Evolutionary conservation across 192 early-diverging fungal species (phyloP), one percentile per base, ranked within the genome.

Genomic region (Linnemannia hyalina): DNA sequence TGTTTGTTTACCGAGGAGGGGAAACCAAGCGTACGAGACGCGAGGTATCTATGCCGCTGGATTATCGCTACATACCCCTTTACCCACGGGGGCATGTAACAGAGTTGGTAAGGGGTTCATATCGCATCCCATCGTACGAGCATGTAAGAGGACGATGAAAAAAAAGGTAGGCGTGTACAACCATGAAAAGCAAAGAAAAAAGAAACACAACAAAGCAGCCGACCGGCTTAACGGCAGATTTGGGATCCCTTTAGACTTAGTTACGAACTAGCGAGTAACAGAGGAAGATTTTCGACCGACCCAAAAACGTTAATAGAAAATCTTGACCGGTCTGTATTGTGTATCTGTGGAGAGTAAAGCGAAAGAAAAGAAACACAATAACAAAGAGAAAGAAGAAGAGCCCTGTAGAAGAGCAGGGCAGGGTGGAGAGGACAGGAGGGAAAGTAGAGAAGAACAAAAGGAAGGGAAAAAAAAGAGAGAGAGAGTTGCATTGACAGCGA

Each of bases 201-300:
- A 7, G 54, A 57, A 23, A 22, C 26, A 63, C 26, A 29, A 29
- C 32, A 60, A 60, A 60, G 57, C 57, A 60, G 60, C 60, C 60
- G 60, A 65, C 60, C 60, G 60, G 60, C 60, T 65, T 65, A 65
- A 65, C 60, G 60, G 60, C 60, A 65, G 4, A 65, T 35, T 65
- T 65, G 2, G 60, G 26, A 9, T 29, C 32, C 60, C 26, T 65
- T 52, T 22, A 0, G 44, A 46, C n/a, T 35, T 65, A 65, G 60
- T 65, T 57, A 57, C 55, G 0, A 65, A 32, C 26, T 65, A 65
- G 60, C 60, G 10, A 63, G 26, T 26, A 60, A 35, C 35, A 26
- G 57, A 26, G 9, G 26, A 10, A 4, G 26, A 29, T 29, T 29
- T 29, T 63, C 60, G n/a, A 63, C 60, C 60, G n/a, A 63, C 60